Conservation (phyloP, 176 grass and related monocot genomes). For the Alopecurus myosuroides region DNA sequence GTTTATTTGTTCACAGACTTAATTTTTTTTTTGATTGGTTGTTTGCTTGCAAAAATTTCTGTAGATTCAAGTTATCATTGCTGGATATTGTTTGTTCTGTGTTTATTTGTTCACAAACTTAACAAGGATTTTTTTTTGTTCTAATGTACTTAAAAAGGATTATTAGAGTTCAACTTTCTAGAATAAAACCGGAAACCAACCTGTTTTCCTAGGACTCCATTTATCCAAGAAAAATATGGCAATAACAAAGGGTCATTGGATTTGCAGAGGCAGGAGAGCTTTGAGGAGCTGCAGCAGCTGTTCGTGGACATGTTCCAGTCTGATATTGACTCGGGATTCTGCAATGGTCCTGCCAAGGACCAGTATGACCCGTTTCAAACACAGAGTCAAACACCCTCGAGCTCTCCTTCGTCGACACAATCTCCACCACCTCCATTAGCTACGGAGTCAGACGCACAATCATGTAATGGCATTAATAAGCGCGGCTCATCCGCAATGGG, state of each 20-base stretch:
- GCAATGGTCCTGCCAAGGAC: conserved; percentile 18
- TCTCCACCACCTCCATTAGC: conserved; percentile 30
- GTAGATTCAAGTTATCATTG: background rate
- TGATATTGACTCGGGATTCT: conserved; percentile 63
- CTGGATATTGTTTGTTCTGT: conserved; percentile 14
- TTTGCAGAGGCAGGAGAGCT: conserved; percentile 79
- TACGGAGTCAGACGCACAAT: conserved; percentile 23
- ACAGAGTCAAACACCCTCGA: conserved; percentile 14
- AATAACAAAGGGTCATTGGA: background rate
- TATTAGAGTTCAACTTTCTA: background rate
- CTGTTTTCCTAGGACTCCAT: conserved; percentile 2
- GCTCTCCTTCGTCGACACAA: conserved; percentile 30
- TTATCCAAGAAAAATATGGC: conserved; percentile 28
- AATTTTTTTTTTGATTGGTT: too few relatives aligned
- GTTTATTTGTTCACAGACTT: too few relatives aligned
- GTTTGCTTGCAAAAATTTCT: background rate
- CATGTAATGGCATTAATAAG: conserved; percentile 50
- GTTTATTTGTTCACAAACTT: conserved; percentile 22
- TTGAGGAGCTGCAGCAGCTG: conserved; percentile 83
- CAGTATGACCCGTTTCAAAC: conserved; percentile 10
- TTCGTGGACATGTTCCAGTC: conserved; percentile 89
- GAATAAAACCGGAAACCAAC: background rate
- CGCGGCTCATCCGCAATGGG: conserved; percentile 61
- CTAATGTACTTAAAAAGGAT: conserved; percentile 46
- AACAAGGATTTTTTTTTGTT: too few relatives aligned